A percentile compares a stretch with the other conserved stretches of the same genome.
Evolutionary conservation across 2,329 filamentous ascomycete species (phyloP).

Genomic region (Lecanosticta acicola): DNA sequence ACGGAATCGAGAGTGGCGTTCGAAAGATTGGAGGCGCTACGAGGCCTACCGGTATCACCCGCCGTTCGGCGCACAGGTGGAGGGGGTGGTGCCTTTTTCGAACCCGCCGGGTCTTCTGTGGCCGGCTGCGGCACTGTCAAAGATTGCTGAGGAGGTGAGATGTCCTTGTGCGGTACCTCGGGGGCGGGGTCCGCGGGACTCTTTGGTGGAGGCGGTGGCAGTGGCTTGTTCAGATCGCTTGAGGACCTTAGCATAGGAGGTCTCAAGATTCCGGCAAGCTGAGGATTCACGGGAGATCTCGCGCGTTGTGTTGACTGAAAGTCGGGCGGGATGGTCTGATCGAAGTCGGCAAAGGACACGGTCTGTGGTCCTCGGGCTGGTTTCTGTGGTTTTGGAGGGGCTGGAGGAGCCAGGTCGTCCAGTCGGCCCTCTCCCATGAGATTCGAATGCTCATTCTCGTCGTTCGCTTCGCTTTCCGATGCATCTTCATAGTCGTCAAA

Average conservation of each 20-base stretch:
- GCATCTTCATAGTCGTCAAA: constrained; percentile 41
- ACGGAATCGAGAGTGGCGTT: constrained; percentile 10
- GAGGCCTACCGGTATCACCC: constrained; percentile 13
- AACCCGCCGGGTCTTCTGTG: constrained; percentile 11
- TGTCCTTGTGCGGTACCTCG: not conserved
- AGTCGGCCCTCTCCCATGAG: constrained; percentile 39
- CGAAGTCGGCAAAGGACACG: constrained; percentile 31
- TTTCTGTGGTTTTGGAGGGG: constrained; percentile 62
- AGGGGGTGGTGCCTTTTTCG: constrained; percentile 40
- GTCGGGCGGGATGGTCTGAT: constrained; percentile 26
- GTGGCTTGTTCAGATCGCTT: constrained; percentile 57
- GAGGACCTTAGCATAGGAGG: constrained; percentile 34
- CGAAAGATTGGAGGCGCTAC: constrained; percentile 26
- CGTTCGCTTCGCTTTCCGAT: constrained; percentile 36
- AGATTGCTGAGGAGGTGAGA: constrained; percentile 6
- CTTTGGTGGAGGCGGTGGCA: constrained; percentile 36
- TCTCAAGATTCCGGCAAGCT: constrained; percentile 21
- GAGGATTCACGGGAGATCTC: constrained; percentile 17
- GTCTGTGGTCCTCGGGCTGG: constrained; percentile 52
- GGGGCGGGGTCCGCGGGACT: not conserved
- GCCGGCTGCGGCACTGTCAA: not conserved
- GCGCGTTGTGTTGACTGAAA: constrained; percentile 15
- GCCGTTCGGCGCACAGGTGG: constrained; percentile 44
- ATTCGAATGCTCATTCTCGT: constrained; percentile 37
- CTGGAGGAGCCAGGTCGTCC: constrained; percentile 51